phyloP scores from a whole-genome alignment of 148 eudicot genomes.

The Cornus kousa region DNA sequence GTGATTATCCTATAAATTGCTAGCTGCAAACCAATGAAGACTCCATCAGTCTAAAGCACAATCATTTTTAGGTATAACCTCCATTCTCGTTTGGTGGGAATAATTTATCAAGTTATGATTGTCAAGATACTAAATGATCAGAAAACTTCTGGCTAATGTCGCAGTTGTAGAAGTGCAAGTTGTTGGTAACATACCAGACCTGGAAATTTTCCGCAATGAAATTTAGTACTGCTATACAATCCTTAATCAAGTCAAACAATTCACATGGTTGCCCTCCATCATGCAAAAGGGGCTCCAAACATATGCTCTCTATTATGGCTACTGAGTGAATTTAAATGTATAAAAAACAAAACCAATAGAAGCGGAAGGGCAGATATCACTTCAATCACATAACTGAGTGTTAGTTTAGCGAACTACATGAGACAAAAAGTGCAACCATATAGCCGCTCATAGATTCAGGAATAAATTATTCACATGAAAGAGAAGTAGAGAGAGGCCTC shows the following conservation, averaged over 20 bases:
- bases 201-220: not conserved
- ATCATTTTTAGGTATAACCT: not conserved
- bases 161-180: not conserved
- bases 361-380: no score
- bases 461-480: not conserved
- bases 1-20: no score
- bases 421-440: not conserved
- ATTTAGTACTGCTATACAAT: not conserved
- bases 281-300: not conserved
- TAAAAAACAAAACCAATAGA: not conserved
- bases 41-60: no score
- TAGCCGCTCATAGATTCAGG: not conserved
- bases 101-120: not conserved
- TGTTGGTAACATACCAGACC: not conserved
- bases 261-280: not conserved
- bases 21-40: no score
- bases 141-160: not conserved
- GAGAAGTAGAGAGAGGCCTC: constrained; percentile 27
- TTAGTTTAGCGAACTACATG: no score
- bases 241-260: not conserved
- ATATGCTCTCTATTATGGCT: not conserved
- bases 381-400: not conserved
- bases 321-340: not conserved
- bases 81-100: not conserved
- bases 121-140: not conserved